Base-by-base conservation (phyloP, 2,329 filamentous ascomycete genomes). In the Cadophora malorum region DNA sequence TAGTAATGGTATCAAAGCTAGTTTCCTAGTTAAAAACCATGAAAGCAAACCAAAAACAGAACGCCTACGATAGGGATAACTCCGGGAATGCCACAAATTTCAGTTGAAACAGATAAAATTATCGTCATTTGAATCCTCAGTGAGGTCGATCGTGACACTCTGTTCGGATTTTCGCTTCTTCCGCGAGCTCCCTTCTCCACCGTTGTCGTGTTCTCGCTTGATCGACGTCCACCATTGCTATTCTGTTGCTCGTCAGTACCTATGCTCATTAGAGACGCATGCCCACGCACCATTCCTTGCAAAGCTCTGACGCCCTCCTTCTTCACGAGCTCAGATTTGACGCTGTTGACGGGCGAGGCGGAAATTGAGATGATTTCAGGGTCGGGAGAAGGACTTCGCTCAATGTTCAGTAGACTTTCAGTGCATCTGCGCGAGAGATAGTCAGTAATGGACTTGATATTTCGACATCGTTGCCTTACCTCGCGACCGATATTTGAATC, bases 401-500 rank as follows among this genome's bases (percentile, higher is more conserved):
- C 21, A 8, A 67, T 59, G 50, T 63, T 62, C 10, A 41, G 25
- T 19, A 67, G 65, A 31, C 35, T 41, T 41, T 63, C 19, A 67
- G 25, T n/a, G 65, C 49, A 31, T 63, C 65, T 52, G 23, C 14
- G 49, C 8, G 21, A 12, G 3, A 25, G 1, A 28, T 3, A 28
- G 28, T 52, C 49, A 52, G 49, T 23, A 23, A 52, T 25, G 23
- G 49, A 52, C 21, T 9, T 9, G 21, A 23, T 23, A 25, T 23
- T 12, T 12, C 10, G 23, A 23, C 23, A 23, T 23, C n/a, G 5
- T 7, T 4, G 10, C 14, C 55, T 21, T 67, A 74, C 74, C 71
- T 58, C 63, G 63, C 31, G 71, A 73, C 10, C 74, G 68, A 45
- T 76, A 77, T 35, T 71, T 71, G 67, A 76, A 76, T 38, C 21